A percentile compares a stretch with the other conserved stretches of the same genome.
phyloP scores from a whole-genome alignment of 345 rosid genomes.

The Eucalyptus marginata region DNA sequence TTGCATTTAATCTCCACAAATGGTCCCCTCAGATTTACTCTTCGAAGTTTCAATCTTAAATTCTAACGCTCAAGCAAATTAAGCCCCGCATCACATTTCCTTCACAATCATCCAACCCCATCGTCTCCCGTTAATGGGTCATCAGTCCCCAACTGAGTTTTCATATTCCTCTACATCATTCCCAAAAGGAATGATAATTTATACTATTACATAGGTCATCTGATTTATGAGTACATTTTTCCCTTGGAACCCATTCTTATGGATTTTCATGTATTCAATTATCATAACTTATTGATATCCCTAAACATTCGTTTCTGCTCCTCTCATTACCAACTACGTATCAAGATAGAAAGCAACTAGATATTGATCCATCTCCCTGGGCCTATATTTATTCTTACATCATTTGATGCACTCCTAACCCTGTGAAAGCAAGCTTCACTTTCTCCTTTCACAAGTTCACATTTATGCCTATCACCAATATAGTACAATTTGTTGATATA shows the following conservation, averaged over 20 bases:
- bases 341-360: background rate
- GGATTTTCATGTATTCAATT: background rate
- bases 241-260: background rate
- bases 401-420: background rate
- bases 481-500: background rate
- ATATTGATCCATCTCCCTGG: fast-evolving
- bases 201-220: background rate
- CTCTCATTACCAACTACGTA: background rate
- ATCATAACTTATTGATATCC: background rate
- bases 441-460: background rate
- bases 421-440: background rate
- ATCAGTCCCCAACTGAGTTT: background rate
- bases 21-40: background rate
- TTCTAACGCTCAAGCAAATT: background rate
- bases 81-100: background rate
- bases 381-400: background rate
- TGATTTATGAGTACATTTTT: background rate
- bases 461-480: background rate
- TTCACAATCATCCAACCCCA: background rate
- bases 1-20: background rate
- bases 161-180: background rate
- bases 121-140: background rate
- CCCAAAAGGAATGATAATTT: background rate
- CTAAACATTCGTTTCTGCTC: background rate
- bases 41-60: background rate